Base-by-base conservation (phyloP, 768 basidiomycete species). In the Termitomyces sp. region DNA sequence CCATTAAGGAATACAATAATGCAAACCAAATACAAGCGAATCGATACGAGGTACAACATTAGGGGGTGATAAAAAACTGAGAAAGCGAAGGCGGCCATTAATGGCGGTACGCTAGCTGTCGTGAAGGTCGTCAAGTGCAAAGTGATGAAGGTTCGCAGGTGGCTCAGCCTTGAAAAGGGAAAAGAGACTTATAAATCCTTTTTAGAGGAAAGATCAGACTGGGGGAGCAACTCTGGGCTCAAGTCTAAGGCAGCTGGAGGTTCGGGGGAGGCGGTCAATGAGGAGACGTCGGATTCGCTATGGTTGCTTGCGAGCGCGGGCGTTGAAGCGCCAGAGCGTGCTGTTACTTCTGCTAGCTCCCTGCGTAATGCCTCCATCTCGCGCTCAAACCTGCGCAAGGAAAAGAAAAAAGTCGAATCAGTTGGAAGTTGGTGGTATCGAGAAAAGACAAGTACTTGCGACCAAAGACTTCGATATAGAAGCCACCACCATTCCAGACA, bases 401-500 rank as follows among this genome's bases (percentile, higher is more conserved):
- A 55, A 60, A 44, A 55, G 53, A 57, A 44, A 55, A 60, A 44
- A 55, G 53, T 30, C 30, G 7, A 30, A 30, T 59, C 22, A 54
- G 48, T 65, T 36, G 62, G 56, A 26, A 3, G 12, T 6, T 18
- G 13, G 47, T 49, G 33, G 58, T 24, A 12, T 6, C 13, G 43
- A 7, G 44, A 20, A 56, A 10, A 60, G 58, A 58, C 26, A 82
- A 92, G 64, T 61, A 95, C 94, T 97, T 96, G 74, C 94, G 85
- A 30, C 94, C 94, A 68, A 96, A 97, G 20, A 97, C 94, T 70
- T 97, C 94, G 54, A 97, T 94, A 70, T 97, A 97, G 77, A 87
- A 97, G 1, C 91, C 92, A 24, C 90, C 94, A 10, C 95, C 95
- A 68, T 98, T 98, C 94, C 94, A 98, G 0, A 90, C 93, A 58